Conservation (phyloP, 345 rosid genomes). For the Gossypium anomalum region DNA sequence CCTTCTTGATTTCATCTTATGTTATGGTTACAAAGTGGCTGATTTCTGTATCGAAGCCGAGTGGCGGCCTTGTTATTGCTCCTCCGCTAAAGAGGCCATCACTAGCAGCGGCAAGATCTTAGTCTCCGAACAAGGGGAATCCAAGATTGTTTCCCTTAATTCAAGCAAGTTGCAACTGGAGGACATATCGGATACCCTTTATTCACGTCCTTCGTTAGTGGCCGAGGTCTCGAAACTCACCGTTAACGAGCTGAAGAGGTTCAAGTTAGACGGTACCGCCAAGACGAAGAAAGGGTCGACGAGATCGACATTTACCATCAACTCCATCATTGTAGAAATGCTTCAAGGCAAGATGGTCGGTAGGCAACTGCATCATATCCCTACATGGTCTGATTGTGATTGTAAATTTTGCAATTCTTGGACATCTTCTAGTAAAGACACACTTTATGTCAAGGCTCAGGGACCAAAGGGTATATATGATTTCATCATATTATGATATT, state of each 20-base stretch:
- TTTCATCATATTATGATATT: neutral
- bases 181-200: constrained; percentile 92
- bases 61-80: constrained; percentile 83
- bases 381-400: constrained; percentile 96
- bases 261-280: constrained; percentile 32
- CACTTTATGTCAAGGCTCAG: constrained; percentile 73
- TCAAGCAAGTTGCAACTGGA: constrained; percentile 75
- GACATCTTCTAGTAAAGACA: constrained; percentile 47
- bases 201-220: constrained; percentile 54
- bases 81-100: constrained; percentile 62
- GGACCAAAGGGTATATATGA: constrained; percentile 44
- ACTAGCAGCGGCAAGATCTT: constrained; percentile 61
- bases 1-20: constrained; percentile 61
- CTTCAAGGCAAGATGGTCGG: constrained; percentile 56
- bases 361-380: constrained; percentile 39
- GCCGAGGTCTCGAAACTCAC: constrained; percentile 37
- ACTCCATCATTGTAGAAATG: constrained; percentile 70
- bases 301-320: constrained; percentile 45
- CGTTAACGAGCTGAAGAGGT: constrained; percentile 44
- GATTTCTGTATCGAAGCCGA: constrained; percentile 82
- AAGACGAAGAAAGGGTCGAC: constrained; percentile 31
- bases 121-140: constrained; percentile 73
- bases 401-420: constrained; percentile 73
- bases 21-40: constrained; percentile 61
- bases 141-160: constrained; percentile 61